Evolutionary conservation across 1,284 basidiomycete genomes (phyloP), one percentile per base, ranked within the genome.

Genomic region (Trametes sp.): DNA sequence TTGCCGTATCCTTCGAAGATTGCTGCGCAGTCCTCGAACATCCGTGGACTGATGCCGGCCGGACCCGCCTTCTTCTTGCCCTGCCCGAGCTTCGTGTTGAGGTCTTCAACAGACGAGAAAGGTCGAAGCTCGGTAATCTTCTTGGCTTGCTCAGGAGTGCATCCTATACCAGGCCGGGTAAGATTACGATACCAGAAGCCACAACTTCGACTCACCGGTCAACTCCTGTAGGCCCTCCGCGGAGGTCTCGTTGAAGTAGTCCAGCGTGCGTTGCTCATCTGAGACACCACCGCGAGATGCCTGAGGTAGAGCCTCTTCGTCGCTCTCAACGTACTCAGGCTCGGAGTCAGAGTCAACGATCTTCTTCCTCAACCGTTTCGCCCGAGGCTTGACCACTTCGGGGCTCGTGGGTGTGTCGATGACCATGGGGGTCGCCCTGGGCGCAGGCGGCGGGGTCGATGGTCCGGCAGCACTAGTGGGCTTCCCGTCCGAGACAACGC

Each of bases 1-100:
- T 91, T 87, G 21, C 90, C 88, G 73, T 98, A 99, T 2, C 95
- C 95, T 66, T 90, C 84, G 77, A 98, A 93, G 69, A 98, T 93
- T 55, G 90, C 86, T 57, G 88, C 87, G 74, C 94, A 96, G 67
- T 97, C 94, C 70, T 96, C 93, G 74, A 98, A 95, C 73, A 99
- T 84, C 62, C 92, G 89, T 61, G 92, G 86, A 62, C 94, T 96
- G 68, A 99, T 91, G 21, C 96, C 96, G 8, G 80, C 82, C 14
- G 89, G 86, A 1, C 88, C 87, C 4, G 87, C 85, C 72, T 95
- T 96, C 78, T 94, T 95, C 78, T 84, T 89, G 19, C 87, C 88
- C 76, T 95, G 93, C 55, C 87, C 86, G 13, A 98, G 84, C 75
- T 93, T 96, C 59, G 76, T 76, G 51, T 87, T 89, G 53, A 98